These are phyloP conservation scores for Tephrocybe sp. DNA, from an alignment of 768 basidiomycete species.

Conservation along the genomic window DNA sequence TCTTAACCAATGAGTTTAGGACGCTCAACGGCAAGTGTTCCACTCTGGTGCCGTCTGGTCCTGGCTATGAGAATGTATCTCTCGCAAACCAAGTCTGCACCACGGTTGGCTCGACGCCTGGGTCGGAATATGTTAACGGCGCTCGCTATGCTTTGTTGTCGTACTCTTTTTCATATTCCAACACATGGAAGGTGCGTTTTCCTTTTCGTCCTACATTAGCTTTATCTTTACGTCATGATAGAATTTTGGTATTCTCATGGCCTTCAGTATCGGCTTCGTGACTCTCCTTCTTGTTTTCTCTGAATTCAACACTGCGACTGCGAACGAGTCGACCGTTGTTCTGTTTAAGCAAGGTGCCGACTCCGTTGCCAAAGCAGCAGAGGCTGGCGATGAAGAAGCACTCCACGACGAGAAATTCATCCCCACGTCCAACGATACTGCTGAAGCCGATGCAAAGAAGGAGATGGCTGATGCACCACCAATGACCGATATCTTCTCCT, in stretches of 20 bases:
- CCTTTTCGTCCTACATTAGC: neutral
- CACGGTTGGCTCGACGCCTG: constrained; percentile 62
- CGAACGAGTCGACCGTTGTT: constrained; percentile 40
- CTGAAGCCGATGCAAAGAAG: constrained; percentile 22
- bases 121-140: constrained; percentile 60
- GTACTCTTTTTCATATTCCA: constrained; percentile 43
- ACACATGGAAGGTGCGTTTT: constrained; percentile 22
- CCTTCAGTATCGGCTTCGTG: constrained; percentile 61
- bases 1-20: constrained; percentile 83
- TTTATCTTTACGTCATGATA: constrained; percentile 20
- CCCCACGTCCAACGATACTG: constrained; percentile 5
- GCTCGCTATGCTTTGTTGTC: constrained; percentile 45
- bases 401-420: constrained; percentile 31
- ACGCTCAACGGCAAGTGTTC: constrained; percentile 62
- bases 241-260: constrained; percentile 72
- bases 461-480: constrained; percentile 33
- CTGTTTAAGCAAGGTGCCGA: constrained; percentile 64
- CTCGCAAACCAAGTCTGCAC: constrained; percentile 77
- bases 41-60: constrained; percentile 58
- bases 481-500: constrained; percentile 62
- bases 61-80: constrained; percentile 57
- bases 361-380: constrained; percentile 20
- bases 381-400: constrained; percentile 31
- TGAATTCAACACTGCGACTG: constrained; percentile 46
- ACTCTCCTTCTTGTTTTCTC: constrained; percentile 56